These are phyloP conservation scores for Candida dajiaensis DNA, from an alignment of 805 yeast genomes.

Conservation along the genomic window DNA sequence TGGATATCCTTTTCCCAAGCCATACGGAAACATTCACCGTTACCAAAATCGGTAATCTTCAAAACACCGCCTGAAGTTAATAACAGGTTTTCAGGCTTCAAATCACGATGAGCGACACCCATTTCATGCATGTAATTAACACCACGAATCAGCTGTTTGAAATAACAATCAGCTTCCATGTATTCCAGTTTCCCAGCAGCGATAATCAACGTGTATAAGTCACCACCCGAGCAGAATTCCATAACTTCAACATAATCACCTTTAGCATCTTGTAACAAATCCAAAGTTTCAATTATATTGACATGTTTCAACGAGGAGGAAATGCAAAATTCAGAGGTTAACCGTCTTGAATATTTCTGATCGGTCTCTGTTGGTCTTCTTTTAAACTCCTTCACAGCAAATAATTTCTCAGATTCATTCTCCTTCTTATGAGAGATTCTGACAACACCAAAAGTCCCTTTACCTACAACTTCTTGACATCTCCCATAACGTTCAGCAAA, in stretches of 20 bases:
- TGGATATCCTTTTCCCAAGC: slow-evolving; percentile 77
- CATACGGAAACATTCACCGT: slow-evolving; percentile 75
- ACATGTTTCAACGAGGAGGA: slow-evolving; percentile 70
- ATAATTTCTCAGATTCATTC: slow-evolving; percentile 35
- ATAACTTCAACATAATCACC: slow-evolving; percentile 81
- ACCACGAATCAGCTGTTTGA: slow-evolving; percentile 79
- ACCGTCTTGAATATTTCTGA: slow-evolving; percentile 61
- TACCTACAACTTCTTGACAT: slow-evolving; percentile 91
- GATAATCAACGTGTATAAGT: slow-evolving; percentile 64
- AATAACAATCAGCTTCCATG: slow-evolving; percentile 84
- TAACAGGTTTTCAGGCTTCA: slow-evolving; percentile 81
- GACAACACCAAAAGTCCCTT: slow-evolving; percentile 93
- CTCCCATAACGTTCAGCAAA: slow-evolving; percentile 88
- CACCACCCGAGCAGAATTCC: slow-evolving; percentile 94
- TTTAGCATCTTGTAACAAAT: slow-evolving; percentile 68
- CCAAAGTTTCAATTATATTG: slow-evolving; percentile 73
- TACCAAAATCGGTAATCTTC: slow-evolving; percentile 87
- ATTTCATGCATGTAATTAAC: slow-evolving; percentile 83
- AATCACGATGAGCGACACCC: slow-evolving; percentile 87
- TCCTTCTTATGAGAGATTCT: slow-evolving; percentile 74
- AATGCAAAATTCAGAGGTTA: slow-evolving; percentile 84
- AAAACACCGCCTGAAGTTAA: slow-evolving; percentile 66
- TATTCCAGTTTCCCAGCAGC: slow-evolving; percentile 75
- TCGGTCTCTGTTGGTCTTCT: slow-evolving; percentile 54
- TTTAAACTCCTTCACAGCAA: slow-evolving; percentile 85